Percentiles rank a stretch among this genome's conserved stretches.
These are phyloP conservation scores for Pichia paraexigua DNA, from an alignment of 805 yeast genomes.

Conservation along the genomic window DNA sequence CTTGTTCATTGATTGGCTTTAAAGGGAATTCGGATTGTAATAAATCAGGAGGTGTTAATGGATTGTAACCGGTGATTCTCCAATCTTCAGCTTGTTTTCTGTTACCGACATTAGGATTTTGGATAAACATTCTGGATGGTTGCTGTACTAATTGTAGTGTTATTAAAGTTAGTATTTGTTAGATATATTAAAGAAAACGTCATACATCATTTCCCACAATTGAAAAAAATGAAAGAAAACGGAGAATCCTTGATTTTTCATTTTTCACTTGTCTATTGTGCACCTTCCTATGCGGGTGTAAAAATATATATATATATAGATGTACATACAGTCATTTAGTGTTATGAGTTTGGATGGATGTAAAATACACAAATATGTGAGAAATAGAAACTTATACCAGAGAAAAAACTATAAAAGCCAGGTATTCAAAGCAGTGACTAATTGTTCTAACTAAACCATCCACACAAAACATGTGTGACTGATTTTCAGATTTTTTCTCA, in stretches of 20 bases:
- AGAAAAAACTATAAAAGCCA: not conserved
- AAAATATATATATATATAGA: no score
- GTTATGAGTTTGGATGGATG: not conserved
- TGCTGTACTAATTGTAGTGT: constrained; percentile 4
- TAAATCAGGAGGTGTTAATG: constrained; percentile 90
- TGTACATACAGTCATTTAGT: not conserved
- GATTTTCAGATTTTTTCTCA: not conserved
- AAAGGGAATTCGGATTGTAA: constrained; percentile 81
- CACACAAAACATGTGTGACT: not conserved
- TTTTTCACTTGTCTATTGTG: not conserved
- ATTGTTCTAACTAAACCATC: no score
- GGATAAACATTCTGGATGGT: constrained; percentile 59
- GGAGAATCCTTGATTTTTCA: not conserved
- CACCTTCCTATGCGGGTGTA: no score
- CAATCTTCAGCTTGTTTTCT: constrained; percentile 68
- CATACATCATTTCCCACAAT: no score
- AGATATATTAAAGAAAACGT: not conserved
- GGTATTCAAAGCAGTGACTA: not conserved
- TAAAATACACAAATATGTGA: not conserved
- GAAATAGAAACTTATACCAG: no score
- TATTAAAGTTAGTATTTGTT: not conserved
- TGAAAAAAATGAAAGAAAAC: not conserved
- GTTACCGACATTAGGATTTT: constrained; percentile 80
- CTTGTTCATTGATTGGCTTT: constrained; percentile 47
- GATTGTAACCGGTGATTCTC: constrained; percentile 85